Evolutionary conservation across 345 rosid genomes (phyloP), one percentile per base, ranked within the genome.

Genomic region (Populus simonii): DNA sequence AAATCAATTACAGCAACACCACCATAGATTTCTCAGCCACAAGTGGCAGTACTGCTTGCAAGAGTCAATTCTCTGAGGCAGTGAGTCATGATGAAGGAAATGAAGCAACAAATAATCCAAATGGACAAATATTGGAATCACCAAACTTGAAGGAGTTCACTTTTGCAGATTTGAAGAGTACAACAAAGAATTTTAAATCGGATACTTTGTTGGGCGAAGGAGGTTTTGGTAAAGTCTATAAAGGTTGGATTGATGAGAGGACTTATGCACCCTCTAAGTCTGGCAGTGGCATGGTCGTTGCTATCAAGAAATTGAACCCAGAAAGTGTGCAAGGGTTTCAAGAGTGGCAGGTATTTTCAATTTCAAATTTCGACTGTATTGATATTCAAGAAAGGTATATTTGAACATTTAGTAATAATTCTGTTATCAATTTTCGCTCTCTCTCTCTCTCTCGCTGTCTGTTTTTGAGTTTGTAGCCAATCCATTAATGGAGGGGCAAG

Each of bases 151-250:
- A 84, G 77, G 88, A 78, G 39, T 93, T 87, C 77, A 87, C 74
- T 66, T 85, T 94, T 83, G 71, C 85, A 57, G 98, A 93, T 47
- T 78, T 93, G 80, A 90, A 78, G 80, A 74, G 72, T 1, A 92
- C 97, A 1, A 90, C 97, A 0, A 92, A 75, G 84, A 90, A 86
- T 76, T 93, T 94, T 78, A 87, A 73, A 72, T 16, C 89, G 61
- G 94, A 95, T 45, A 71, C 89, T 76, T 68, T 90, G 80, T 77
- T 94, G 86, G 98, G 97, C 3, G 89, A 92, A 80, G 98, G 98
- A 38, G 94, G 93, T 16, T 94, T 93, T 18, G 98, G 98, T 1
- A 89, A 77, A 71, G 98, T 94, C 65, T 94, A 80, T 83, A 92
- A 87, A 86, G 98, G 98, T 2, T 94, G 94, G 95, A 61, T 94